phyloP scores from a whole-genome alignment of 1,284 basidiomycete genomes.

The Gomphus bonarii region DNA sequence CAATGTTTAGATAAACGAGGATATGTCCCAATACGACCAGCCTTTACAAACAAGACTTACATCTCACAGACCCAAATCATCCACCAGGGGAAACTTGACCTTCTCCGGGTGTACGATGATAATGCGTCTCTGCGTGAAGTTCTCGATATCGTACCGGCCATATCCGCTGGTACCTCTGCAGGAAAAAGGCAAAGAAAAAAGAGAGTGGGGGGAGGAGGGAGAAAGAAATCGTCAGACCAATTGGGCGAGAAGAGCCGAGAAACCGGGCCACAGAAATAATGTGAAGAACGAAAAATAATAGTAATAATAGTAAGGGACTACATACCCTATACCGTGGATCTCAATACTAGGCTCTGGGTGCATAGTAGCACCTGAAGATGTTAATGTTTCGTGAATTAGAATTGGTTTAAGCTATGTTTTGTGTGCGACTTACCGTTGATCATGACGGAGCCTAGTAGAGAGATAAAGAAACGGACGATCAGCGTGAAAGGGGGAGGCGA shows the following conservation, averaged over 20 bases:
- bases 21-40: too few relatives aligned
- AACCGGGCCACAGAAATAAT: too few relatives aligned
- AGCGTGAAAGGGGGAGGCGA: not conserved
- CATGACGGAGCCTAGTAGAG: conserved; percentile 4
- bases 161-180: conserved; percentile 40
- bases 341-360: conserved; percentile 8
- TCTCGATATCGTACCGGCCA: conserved; percentile 40
- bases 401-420: not conserved
- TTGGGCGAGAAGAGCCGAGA: too few relatives aligned
- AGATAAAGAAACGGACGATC: not conserved
- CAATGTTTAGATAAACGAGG: too few relatives aligned
- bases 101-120: conserved; percentile 31
- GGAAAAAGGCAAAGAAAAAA: not conserved
- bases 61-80: conserved; percentile 4
- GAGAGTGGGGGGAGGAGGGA: not conserved
- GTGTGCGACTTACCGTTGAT: conserved; percentile 4
- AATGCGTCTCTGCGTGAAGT: conserved; percentile 37
- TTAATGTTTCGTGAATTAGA: not conserved
- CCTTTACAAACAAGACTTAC: too few relatives aligned
- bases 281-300: not conserved
- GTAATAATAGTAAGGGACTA: not conserved
- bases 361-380: not conserved
- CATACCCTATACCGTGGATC: conserved; percentile 7
- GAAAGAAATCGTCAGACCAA: too few relatives aligned
- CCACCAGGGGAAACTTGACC: conserved; percentile 14